Evolutionary conservation across 1,139 yeast species (phyloP), one percentile per base, ranked within the genome.

Genomic region (Saccharomyces uvarum): DNA sequence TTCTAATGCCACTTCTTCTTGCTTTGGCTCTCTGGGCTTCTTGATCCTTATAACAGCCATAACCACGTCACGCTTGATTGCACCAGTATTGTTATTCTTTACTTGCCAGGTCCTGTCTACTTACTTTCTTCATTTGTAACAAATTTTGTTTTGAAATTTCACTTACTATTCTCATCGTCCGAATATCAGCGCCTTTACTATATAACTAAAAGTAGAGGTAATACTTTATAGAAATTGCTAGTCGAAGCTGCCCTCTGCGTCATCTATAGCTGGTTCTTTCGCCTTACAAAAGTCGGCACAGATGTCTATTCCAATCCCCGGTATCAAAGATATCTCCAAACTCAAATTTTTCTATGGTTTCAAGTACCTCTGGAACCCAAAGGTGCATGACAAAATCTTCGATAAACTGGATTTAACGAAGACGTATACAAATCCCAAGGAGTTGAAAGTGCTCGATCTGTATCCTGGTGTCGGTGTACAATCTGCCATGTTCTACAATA

Each of bases 401-500:
- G 59, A 63, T 41, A 66, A 62, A 49, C 69, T 83, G 53, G 69
- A 68, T 41, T 51, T 68, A 8, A 54, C 59, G 26, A 55, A 67
- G 3, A 70, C 73, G 46, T 84, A 82, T 60, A 73, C 77, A 3
- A 63, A 73, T 53, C 65, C 75, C n/a, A 67, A 73, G 16, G 63
- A 71, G 19, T 72, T 84, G 16, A 82, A 85, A 54, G 78, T 88
- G 2, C 65, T 88, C 5, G 96, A 88, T 62, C 76, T 82, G 14
- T 84, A 84, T 64, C 77, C 89, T 0, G 80, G 82, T 1, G 73
- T 72, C 48, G 86, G 86, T 3, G 63, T 79, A 5, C 73, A 81
- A 44, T 75, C 86, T 0, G 74, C 75, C 53, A 53, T 64, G 67
- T 66, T 88, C 31, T 77, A 85, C 66, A 74, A 81, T 53, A 77